Evolutionary conservation across 2,329 filamentous ascomycete species (phyloP).

Genomic region (Colletotrichum nymphaeae): DNA sequence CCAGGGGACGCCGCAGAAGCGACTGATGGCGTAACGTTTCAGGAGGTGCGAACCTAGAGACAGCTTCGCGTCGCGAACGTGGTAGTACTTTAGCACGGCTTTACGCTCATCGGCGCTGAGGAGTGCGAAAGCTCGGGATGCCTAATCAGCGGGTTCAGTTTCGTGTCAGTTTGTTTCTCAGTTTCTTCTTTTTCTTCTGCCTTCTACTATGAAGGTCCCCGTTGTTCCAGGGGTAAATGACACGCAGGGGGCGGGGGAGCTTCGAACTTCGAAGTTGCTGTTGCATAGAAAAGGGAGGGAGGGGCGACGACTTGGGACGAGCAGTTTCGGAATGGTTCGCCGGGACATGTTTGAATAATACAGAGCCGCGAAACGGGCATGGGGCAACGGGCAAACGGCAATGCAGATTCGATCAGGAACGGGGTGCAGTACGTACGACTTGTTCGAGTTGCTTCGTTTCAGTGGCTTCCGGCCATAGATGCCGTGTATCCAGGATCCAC

Average conservation of each 20-base stretch:
- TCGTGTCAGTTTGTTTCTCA: constrained; percentile 10
- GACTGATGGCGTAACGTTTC: constrained; percentile 76
- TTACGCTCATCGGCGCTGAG: constrained; percentile 66
- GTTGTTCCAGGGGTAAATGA: constrained; percentile 3
- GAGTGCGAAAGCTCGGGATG: constrained; percentile 63
- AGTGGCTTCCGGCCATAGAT: constrained; percentile 64
- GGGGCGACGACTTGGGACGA: neutral
- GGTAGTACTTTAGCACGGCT: constrained; percentile 70
- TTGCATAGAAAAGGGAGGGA: neutral
- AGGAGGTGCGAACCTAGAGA: constrained; percentile 77
- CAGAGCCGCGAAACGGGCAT: constrained; percentile 7
- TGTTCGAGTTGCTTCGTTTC: constrained; percentile 60
- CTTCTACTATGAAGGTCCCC: neutral
- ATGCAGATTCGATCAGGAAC: neutral
- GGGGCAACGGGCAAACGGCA: neutral
- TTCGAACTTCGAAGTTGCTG: neutral
- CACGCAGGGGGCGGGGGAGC: neutral
- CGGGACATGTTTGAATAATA: neutral
- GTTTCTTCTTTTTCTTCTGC: neutral
- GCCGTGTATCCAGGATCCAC: constrained; percentile 72
- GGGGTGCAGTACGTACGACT: constrained; percentile 51
- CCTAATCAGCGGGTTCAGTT: constrained; percentile 49
- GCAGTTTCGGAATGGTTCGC: constrained; percentile 4
- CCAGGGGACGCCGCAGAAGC: constrained; percentile 71
- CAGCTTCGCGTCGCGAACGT: constrained; percentile 80